Percentiles rank a stretch among this genome's conserved stretches.
phyloP scores from a whole-genome alignment of 345 rosid species.

The Kandelia obovata region DNA sequence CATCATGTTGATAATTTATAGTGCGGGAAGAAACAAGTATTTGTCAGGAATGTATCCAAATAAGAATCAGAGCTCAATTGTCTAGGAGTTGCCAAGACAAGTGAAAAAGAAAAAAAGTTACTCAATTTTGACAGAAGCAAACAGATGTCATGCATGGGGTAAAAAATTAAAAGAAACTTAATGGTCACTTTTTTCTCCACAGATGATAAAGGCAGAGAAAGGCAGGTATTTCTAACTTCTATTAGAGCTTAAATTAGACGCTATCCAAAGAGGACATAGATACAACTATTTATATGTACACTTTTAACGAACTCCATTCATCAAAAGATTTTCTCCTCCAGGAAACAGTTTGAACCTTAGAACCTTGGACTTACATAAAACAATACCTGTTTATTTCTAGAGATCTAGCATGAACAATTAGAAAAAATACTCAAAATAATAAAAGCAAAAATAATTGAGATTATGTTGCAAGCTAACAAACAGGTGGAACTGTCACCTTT shows the following conservation, averaged over 20 bases:
- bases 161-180: not conserved
- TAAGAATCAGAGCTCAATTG: too few species aligned
- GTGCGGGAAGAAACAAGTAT: too few species aligned
- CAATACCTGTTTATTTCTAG: not conserved
- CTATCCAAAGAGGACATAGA: not conserved
- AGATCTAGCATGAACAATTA: not conserved
- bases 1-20: too few species aligned
- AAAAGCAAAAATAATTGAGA: not conserved
- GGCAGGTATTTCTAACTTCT: too few species aligned
- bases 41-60: too few species aligned
- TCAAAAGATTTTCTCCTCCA: too few species aligned
- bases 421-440: not conserved
- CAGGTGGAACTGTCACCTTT: slow-evolving; percentile 26
- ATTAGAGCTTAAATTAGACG: not conserved
- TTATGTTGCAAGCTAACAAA: not conserved
- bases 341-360: not conserved
- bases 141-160: not conserved
- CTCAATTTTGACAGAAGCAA: not conserved
- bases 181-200: not conserved
- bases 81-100: too few species aligned
- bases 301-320: too few species aligned
- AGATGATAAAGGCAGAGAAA: not conserved
- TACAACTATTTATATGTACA: not conserved
- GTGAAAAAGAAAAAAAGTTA: too few species aligned
- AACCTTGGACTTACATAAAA: not conserved